Conservation (phyloP, 148 eudicot species). For the Dysphania ambrosioides region DNA sequence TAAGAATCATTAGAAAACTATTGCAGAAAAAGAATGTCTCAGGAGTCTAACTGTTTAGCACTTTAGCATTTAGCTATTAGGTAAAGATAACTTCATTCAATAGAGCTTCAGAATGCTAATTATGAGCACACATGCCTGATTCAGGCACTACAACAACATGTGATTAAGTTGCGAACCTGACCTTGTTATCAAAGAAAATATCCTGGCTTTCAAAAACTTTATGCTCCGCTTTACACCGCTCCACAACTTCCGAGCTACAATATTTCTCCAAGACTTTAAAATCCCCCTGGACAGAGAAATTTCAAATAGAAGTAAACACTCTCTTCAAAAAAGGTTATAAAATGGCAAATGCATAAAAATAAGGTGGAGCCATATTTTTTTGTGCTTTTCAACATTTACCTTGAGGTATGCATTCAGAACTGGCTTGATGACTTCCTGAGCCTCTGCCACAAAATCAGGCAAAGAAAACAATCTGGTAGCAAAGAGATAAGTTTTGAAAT, state of each 20-base stretch:
- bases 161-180: slow-evolving; percentile 30
- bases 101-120: not conserved
- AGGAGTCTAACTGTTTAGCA: not conserved
- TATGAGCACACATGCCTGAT: too few relatives aligned
- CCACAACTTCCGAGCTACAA: slow-evolving; percentile 71
- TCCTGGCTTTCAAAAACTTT: slow-evolving; percentile 61
- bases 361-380: not conserved
- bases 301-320: not conserved
- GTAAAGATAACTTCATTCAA: not conserved
- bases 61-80: not conserved
- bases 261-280: slow-evolving; percentile 54
- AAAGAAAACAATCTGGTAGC: slow-evolving; percentile 61
- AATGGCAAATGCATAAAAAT: not conserved
- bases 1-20: not conserved
- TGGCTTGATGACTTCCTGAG: slow-evolving; percentile 80
- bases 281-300: slow-evolving; percentile 54
- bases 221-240: slow-evolving; percentile 85
- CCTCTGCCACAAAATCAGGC: slow-evolving; percentile 85
- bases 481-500: slow-evolving; percentile 11
- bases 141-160: not conserved
- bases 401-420: slow-evolving; percentile 70
- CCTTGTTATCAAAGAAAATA: slow-evolving; percentile 82
- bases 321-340: not conserved
- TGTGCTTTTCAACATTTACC: slow-evolving; percentile 35
- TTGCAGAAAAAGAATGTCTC: not conserved